Percentiles rank a stretch among this genome's conserved stretches.
These are phyloP conservation scores for Lentinus polychrous DNA, from an alignment of 1,284 basidiomycete genomes.

Conservation along the genomic window DNA sequence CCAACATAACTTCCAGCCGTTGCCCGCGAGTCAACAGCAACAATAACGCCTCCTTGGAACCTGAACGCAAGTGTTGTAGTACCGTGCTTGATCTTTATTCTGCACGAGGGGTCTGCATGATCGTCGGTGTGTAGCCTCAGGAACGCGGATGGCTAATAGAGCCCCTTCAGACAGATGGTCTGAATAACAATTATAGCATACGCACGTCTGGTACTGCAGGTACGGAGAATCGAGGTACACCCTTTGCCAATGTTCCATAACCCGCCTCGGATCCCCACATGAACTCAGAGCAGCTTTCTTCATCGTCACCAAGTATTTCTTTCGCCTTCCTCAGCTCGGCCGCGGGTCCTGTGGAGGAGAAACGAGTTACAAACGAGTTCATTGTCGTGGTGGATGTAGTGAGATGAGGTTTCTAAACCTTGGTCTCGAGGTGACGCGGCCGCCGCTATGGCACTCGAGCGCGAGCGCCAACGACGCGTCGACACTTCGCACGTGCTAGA, in stretches of 20 bases:
- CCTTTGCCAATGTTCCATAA: constrained; percentile 67
- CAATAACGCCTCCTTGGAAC: constrained; percentile 95
- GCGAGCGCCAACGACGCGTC: constrained; percentile 13
- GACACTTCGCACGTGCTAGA: constrained; percentile 1
- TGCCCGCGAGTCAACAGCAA: constrained; percentile 95
- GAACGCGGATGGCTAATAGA: constrained; percentile 77
- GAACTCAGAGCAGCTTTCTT: constrained; percentile 53
- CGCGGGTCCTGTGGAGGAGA: constrained; percentile 46
- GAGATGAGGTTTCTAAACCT: constrained; percentile 10
- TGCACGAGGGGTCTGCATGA: constrained; percentile 85
- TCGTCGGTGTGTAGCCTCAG: constrained; percentile 89
- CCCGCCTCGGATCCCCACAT: constrained; percentile 80
- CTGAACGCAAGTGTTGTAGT: constrained; percentile 98
- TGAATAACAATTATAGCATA: constrained; percentile 11
- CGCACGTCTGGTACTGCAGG: constrained; percentile 72
- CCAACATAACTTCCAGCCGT: constrained; percentile 97
- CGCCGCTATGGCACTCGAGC: constrained; percentile 18
- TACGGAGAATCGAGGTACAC: constrained; percentile 62
- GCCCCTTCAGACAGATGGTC: constrained; percentile 1
- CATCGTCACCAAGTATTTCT: constrained; percentile 47
- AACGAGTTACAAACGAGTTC: constrained; percentile 71
- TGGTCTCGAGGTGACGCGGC: constrained; percentile 47
- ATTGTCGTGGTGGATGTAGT: constrained; percentile 38
- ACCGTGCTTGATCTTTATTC: constrained; percentile 98
- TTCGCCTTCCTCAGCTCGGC: constrained; percentile 47